Evolutionary conservation across 2,329 filamentous ascomycete species (phyloP).

Genomic region (Metarhizium guizhouense): DNA sequence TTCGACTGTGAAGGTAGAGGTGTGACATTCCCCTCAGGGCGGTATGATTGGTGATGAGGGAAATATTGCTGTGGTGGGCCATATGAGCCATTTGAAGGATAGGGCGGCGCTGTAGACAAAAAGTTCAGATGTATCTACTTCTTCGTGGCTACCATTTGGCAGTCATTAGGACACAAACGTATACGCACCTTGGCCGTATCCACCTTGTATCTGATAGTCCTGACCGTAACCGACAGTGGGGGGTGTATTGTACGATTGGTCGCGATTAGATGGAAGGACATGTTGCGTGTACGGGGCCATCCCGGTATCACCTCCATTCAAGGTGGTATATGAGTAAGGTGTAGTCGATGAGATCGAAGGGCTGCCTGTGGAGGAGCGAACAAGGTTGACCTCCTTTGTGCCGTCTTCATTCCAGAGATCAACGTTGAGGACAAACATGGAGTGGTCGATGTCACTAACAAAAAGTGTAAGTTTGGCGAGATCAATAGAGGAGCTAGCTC

Average conservation of each 20-base stretch:
- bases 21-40: constrained; percentile 16
- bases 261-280: constrained; percentile 28
- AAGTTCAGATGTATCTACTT: background rate
- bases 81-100: constrained; percentile 23
- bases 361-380: constrained; percentile 52
- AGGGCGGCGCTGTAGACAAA: constrained; percentile 13
- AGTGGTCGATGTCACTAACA: constrained; percentile 27
- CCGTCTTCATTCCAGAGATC: constrained; percentile 61
- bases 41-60: constrained; percentile 23
- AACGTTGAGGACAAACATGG: constrained; percentile 50
- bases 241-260: constrained; percentile 21
- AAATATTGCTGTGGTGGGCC: constrained; percentile 28
- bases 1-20: constrained; percentile 18
- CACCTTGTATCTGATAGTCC: constrained; percentile 22
- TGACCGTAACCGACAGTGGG: constrained; percentile 21
- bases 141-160: background rate
- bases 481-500: background rate
- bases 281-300: constrained; percentile 22
- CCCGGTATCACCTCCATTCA: constrained; percentile 30
- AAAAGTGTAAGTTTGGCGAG: background rate
- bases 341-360: constrained; percentile 78
- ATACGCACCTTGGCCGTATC: constrained; percentile 23
- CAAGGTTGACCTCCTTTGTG: constrained; percentile 55
- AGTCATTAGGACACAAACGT: background rate
- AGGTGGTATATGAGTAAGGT: constrained; percentile 58